Evolutionary conservation across 495 filamentous ascomycete species (phyloP).

Genomic region (Tetracladium marchalianum): DNA sequence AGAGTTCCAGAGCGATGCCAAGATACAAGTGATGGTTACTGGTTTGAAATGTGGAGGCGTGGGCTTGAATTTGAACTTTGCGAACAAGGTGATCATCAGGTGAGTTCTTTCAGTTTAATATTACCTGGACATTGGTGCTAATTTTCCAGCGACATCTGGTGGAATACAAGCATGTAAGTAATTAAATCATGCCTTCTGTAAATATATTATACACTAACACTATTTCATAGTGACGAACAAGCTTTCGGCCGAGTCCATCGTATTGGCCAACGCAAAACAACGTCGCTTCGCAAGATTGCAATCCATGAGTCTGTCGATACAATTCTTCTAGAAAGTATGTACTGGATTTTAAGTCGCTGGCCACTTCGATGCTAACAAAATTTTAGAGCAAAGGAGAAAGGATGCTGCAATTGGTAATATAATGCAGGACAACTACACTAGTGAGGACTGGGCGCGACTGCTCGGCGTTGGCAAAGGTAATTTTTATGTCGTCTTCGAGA

Average conservation of each 20-base stretch:
- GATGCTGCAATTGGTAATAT: no score
- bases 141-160: constrained; percentile 27
- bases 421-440: no score
- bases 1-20: constrained; percentile 10
- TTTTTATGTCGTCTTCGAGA: no score
- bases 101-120: not conserved
- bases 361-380: no score
- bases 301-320: constrained; percentile 42
- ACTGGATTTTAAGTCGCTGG: no score
- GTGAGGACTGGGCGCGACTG: no score
- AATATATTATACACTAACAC: not conserved
- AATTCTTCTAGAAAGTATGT: constrained; percentile 26
- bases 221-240: constrained; percentile 24
- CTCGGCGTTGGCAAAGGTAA: no score
- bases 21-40: constrained; percentile 27
- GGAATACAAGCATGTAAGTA: constrained; percentile 22
- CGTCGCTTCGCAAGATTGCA: constrained; percentile 42
- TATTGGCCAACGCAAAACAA: constrained; percentile 48
- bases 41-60: constrained; percentile 25
- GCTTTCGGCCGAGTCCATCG: constrained; percentile 55
- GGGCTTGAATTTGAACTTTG: constrained; percentile 24
- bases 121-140: not conserved
- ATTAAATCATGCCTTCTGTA: not conserved
- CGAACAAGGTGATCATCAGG: constrained; percentile 31
- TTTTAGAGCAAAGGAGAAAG: no score